These are phyloP conservation scores for Ogataea angusta DNA, from an alignment of 805 yeast species.

Conservation along the genomic window DNA sequence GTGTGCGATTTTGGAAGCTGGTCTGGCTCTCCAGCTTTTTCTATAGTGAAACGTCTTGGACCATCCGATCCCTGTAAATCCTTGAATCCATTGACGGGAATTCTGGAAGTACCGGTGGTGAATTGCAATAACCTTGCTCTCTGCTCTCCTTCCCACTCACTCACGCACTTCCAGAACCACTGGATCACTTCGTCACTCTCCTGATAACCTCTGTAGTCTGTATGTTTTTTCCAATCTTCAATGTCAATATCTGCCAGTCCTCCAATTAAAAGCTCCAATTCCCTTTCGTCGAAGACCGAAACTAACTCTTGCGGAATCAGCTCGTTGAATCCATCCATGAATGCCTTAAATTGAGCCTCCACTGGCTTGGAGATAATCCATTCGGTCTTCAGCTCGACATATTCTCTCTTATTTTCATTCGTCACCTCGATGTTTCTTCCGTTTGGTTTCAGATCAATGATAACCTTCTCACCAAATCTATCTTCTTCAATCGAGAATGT, in stretches of 20 bases:
- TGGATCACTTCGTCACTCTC: constrained; percentile 94
- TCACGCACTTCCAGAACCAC: constrained; percentile 97
- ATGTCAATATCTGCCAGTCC: constrained; percentile 98
- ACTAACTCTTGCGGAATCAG: constrained; percentile 95
- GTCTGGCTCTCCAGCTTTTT: constrained; percentile 91
- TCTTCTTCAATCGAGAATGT: constrained; percentile 87
- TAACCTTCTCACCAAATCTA: constrained; percentile 88
- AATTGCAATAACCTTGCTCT: constrained; percentile 93
- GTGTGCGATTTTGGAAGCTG: constrained; percentile 98
- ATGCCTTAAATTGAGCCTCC: constrained; percentile 93
- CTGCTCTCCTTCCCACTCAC: constrained; percentile 95
- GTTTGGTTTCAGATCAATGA: constrained; percentile 83
- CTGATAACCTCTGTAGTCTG: constrained; percentile 97
- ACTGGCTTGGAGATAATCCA: constrained; percentile 94
- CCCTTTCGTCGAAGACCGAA: constrained; percentile 96
- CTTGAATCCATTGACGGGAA: constrained; percentile 98
- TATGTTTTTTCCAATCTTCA: constrained; percentile 98
- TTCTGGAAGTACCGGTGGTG: constrained; percentile 98
- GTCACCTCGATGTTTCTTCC: constrained; percentile 90
- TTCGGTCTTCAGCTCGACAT: constrained; percentile 90
- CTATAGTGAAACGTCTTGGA: constrained; percentile 97
- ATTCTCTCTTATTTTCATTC: constrained; percentile 92
- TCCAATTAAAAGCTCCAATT: constrained; percentile 92
- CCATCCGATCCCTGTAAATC: constrained; percentile 99
- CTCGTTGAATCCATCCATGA: constrained; percentile 96